phyloP scores from a whole-genome alignment of 1,139 yeast genomes.

The Scheffersomyces lignicola region DNA sequence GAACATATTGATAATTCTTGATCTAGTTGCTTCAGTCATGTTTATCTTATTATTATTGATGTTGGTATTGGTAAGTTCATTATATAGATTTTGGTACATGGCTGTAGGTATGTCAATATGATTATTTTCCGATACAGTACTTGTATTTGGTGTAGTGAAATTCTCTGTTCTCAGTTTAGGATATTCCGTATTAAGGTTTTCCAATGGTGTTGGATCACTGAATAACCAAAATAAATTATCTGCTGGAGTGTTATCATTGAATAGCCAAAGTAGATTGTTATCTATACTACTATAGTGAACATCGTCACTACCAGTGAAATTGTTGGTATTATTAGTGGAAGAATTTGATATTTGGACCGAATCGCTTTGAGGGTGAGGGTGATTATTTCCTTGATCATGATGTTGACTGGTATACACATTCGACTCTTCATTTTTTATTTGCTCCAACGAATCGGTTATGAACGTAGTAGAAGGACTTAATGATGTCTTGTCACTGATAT shows the following conservation, averaged over 20 bases:
- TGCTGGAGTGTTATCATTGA: slow-evolving; percentile 8
- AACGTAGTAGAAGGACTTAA: slow-evolving; percentile 4
- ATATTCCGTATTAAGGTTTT: slow-evolving; percentile 1
- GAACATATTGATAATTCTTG: slow-evolving; percentile 6
- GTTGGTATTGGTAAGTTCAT: slow-evolving; percentile 8
- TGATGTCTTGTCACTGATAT: not conserved
- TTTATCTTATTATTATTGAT: slow-evolving; percentile 6
- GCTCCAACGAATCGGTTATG: slow-evolving; percentile 3
- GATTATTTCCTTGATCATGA: slow-evolving; percentile 3
- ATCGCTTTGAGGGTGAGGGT: slow-evolving; percentile 2
- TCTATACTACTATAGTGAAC: slow-evolving; percentile 5
- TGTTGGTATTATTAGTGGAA: not conserved
- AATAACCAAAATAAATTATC: slow-evolving; percentile 9
- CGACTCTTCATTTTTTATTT: slow-evolving; percentile 1
- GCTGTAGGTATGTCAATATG: slow-evolving; percentile 6
- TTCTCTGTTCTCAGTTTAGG: slow-evolving; percentile 1
- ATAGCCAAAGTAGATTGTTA: slow-evolving; percentile 9
- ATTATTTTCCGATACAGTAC: not conserved
- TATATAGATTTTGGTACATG: slow-evolving; percentile 11
- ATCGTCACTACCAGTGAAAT: slow-evolving; percentile 1
- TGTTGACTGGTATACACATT: not conserved
- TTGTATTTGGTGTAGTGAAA: slow-evolving; percentile 1
- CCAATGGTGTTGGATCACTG: slow-evolving; percentile 6
- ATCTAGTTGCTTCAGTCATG: slow-evolving; percentile 8
- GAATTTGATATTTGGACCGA: slow-evolving; percentile 2